phyloP scores from a whole-genome alignment of 2,329 filamentous ascomycete genomes.

The Arthroderma sp. region DNA sequence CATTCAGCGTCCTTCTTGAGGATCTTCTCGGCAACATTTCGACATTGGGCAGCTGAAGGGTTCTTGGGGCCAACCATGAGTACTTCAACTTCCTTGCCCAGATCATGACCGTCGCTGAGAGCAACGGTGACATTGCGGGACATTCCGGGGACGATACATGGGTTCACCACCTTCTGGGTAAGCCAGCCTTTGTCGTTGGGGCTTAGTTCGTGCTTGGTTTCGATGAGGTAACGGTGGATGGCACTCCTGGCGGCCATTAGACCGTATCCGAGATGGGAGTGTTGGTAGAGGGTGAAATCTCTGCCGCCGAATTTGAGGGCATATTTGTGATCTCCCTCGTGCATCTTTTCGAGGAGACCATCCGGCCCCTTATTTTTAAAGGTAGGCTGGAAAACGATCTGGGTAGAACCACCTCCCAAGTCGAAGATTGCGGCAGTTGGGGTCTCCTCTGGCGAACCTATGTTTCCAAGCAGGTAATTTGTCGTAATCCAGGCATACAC shows the following conservation, averaged over 20 bases:
- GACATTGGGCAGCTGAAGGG: constrained; percentile 67
- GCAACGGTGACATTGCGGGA: constrained; percentile 60
- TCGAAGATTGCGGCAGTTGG: constrained; percentile 93
- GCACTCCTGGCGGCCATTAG: constrained; percentile 88
- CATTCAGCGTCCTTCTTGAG: constrained; percentile 77
- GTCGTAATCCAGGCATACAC: constrained; percentile 99
- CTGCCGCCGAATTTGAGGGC: constrained; percentile 78
- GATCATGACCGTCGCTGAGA: constrained; percentile 52
- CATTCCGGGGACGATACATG: constrained; percentile 76
- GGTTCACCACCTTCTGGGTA: constrained; percentile 60
- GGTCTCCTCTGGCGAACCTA: constrained; percentile 78
- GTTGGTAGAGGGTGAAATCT: constrained; percentile 88
- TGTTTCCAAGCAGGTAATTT: constrained; percentile 96
- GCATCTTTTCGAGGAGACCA: constrained; percentile 74
- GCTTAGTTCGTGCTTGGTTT: constrained; percentile 54
- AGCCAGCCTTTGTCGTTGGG: constrained; percentile 56
- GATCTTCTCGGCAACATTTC: constrained; percentile 78
- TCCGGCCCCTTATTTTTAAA: constrained; percentile 62
- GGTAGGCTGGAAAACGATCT: constrained; percentile 96
- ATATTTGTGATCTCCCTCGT: constrained; percentile 93
- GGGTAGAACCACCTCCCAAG: constrained; percentile 89
- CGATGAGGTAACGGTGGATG: constrained; percentile 63
- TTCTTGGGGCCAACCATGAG: constrained; percentile 78
- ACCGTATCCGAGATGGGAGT: constrained; percentile 93
- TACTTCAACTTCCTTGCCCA: constrained; percentile 55